Base-by-base conservation (phyloP, 202 grass and related monocot genomes). In the Panicum virgatum region DNA sequence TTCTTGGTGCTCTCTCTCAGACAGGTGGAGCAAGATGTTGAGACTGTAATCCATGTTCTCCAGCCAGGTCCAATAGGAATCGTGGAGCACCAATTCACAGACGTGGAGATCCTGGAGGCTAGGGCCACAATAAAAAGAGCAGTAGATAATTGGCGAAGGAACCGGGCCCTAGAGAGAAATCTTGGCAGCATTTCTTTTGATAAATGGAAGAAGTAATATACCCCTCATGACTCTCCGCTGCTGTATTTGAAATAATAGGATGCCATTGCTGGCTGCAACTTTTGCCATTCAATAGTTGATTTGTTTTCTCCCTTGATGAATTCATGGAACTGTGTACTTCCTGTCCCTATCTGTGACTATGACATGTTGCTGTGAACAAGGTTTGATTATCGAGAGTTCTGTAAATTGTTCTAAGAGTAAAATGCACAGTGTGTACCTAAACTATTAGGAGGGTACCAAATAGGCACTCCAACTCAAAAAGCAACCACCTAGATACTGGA, bases 1-100 rank as follows among this genome's bases (percentile, higher is more conserved):
- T 72, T 47, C 39, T 66, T 66, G 46, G 43, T 85, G 51, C 12
- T 13, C 22, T 64, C 9, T 34, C 84, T 27, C 83, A 97, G 94
- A 83, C 88, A 94, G 77, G 82, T 97, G 43, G 94, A 97, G 65
- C 86, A 85, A 78, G 94, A 97, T 78, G 77, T 97, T 38, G 89
- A 97, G 69, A 97, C 91, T 38, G 94, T 97, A 72, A 94, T 97
- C 72, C 86, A 90, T 37, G 87, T 97, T 62, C 85, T 97, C 62
- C 85, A 87, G 69, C 94, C 90, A 60, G 94, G 94, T 43, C 94
- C 94, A 7, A 66, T 97, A 59, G 94, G 94, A 30, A 92, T 94
- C 48, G 50, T 97, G 65, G 94, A 97, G 69, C 92, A 94, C 79
- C 92, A 88, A 51, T 97, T 97, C 76, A 90, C 88, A 15, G 81